phyloP scores from a whole-genome alignment of 2,329 filamentous ascomycete species.

The Leptographium wingfieldii region DNA sequence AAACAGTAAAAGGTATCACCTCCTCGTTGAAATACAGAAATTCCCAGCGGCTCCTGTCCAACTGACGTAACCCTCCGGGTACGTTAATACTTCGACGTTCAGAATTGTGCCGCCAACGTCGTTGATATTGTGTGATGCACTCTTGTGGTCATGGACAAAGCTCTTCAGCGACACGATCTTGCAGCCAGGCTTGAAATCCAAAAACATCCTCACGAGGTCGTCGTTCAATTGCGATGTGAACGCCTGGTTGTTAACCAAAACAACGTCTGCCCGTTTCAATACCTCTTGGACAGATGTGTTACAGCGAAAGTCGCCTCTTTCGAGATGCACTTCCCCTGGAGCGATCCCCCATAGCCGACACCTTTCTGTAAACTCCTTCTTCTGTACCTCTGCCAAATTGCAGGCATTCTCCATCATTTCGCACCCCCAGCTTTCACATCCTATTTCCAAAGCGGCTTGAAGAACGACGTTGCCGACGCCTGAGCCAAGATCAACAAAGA shows the following conservation, averaged over 20 bases:
- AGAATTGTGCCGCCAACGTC: slow-evolving; percentile 75
- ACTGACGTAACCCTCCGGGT: slow-evolving; percentile 66
- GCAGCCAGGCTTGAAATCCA: slow-evolving; percentile 84
- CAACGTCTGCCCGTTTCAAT: slow-evolving; percentile 79
- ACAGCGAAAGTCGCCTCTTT: slow-evolving; percentile 73
- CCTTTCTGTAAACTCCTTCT: slow-evolving; percentile 70
- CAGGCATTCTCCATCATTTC: slow-evolving; percentile 92
- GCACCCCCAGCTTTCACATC: slow-evolving; percentile 90
- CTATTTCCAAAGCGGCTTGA: slow-evolving; percentile 84
- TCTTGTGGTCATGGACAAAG: slow-evolving; percentile 72
- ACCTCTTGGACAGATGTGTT: slow-evolving; percentile 57
- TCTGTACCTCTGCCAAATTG: slow-evolving; percentile 67
- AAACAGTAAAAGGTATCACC: neutral
- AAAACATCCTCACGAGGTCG: slow-evolving; percentile 72
- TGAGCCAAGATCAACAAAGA: slow-evolving; percentile 90
- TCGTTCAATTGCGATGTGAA: slow-evolving; percentile 84
- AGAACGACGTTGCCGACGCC: slow-evolving; percentile 93
- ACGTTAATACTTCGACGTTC: slow-evolving; percentile 52
- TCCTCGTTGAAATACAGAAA: slow-evolving; percentile 77
- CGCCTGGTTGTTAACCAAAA: slow-evolving; percentile 95
- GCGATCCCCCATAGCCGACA: slow-evolving; percentile 81
- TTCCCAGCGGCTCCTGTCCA: slow-evolving; percentile 78
- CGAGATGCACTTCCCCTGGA: slow-evolving; percentile 66
- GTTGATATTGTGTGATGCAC: slow-evolving; percentile 61
- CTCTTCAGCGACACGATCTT: slow-evolving; percentile 85